phyloP scores from a whole-genome alignment of 73 alveolate species.

The Tetrahymena malaccensis region DNA sequence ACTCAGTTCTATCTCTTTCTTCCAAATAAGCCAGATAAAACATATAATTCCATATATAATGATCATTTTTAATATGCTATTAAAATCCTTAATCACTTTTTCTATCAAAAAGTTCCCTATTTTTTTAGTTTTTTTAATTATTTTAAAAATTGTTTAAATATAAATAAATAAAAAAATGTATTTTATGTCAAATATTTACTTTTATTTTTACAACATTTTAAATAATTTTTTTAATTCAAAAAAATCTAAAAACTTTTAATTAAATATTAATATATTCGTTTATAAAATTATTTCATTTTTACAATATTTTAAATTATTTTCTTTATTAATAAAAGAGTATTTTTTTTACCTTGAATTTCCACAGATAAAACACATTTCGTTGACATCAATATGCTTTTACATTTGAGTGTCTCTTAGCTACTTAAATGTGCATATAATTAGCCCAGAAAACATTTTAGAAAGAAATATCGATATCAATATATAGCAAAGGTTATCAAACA shows the following conservation, averaged over 20 bases:
- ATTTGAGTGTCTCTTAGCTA: constrained; percentile 78
- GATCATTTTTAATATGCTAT: constrained; percentile 70
- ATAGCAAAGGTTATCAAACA: constrained; percentile 33
- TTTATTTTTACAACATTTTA: too few species aligned
- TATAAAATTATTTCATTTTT: too few species aligned
- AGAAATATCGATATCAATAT: constrained; percentile 29
- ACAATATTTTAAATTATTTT: too few species aligned
- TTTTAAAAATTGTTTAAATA: too few species aligned
- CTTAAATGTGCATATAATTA: constrained; percentile 89
- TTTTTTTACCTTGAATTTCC: constrained; percentile 25
- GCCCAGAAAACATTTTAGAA: constrained; percentile 48
- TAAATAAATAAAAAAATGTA: too few species aligned
- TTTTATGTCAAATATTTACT: too few species aligned
- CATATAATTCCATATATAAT: constrained; percentile 46
- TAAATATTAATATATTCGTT: too few species aligned
- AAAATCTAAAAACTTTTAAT: too few species aligned
- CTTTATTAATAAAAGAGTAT: too few species aligned
- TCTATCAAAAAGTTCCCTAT: constrained; percentile 81
- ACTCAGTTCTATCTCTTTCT: constrained; percentile 2
- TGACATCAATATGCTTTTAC: constrained; percentile 70
- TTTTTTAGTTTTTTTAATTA: not conserved
- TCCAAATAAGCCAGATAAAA: constrained; percentile 4
- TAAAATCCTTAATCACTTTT: constrained; percentile 61
- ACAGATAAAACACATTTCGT: constrained; percentile 89
- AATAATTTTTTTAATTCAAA: too few species aligned